Conservation (phyloP, 208 protist genomes). For the Crithidia thermophila region DNA sequence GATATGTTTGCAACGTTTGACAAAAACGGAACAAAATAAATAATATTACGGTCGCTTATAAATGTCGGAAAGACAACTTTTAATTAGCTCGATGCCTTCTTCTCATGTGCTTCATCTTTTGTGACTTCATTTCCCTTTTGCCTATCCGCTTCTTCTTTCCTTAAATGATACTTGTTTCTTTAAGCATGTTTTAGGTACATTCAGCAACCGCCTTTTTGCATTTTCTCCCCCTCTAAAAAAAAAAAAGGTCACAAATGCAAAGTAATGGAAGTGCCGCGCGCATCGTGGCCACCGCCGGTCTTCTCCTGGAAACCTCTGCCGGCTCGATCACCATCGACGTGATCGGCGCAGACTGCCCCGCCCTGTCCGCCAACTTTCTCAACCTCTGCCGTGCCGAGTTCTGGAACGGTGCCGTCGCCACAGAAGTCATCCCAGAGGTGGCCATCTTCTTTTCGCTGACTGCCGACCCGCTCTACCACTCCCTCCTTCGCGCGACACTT, state of each 20-base stretch:
- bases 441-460: slow-evolving; percentile 68
- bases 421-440: slow-evolving; percentile 64
- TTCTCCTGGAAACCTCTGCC: slow-evolving; percentile 74
- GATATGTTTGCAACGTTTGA: too few relatives aligned
- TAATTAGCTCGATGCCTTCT: too few relatives aligned
- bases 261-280: background rate
- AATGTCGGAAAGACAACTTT: too few relatives aligned
- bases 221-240: slow-evolving; percentile 1
- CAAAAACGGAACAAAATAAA: too few relatives aligned
- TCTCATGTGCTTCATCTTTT: too few relatives aligned
- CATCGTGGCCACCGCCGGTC: slow-evolving; percentile 20
- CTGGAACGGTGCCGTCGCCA: slow-evolving; percentile 70
- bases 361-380: slow-evolving; percentile 57
- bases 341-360: slow-evolving; percentile 65
- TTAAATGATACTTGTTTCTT: too few relatives aligned
- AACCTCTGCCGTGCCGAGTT: slow-evolving; percentile 71
- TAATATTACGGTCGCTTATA: too few relatives aligned
- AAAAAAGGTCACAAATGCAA: background rate
- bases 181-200: too few relatives aligned
- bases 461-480: slow-evolving; percentile 19
- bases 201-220: background rate
- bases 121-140: too few relatives aligned
- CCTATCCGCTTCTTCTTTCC: too few relatives aligned
- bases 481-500: background rate
- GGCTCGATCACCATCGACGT: slow-evolving; percentile 70